A percentile compares a stretch with the other conserved stretches of the same genome.
phyloP scores from a whole-genome alignment of 768 basidiomycete genomes.

The Tulasnella sp. region DNA sequence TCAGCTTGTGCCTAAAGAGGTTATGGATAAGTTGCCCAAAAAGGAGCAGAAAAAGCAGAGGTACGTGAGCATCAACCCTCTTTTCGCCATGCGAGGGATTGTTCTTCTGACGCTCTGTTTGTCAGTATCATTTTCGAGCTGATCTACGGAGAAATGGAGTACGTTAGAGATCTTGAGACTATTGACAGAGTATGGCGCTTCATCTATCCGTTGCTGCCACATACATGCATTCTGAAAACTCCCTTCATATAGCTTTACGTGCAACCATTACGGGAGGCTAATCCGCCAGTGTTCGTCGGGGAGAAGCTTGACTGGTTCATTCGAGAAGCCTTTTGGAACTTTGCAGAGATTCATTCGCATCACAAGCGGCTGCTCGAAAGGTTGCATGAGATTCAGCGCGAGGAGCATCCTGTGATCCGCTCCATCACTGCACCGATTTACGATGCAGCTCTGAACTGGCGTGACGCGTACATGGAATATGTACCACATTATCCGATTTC shows the following conservation, averaged over 20 bases:
- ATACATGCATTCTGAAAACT: background rate
- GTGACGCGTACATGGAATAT: conserved; percentile 87
- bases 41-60: conserved; percentile 73
- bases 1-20: conserved; percentile 64
- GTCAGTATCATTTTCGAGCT: conserved; percentile 85
- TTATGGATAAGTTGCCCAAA: conserved; percentile 50
- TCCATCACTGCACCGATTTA: conserved; percentile 76
- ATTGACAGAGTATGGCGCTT: conserved; percentile 51
- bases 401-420: conserved; percentile 69
- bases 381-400: conserved; percentile 76
- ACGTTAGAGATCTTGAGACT: conserved; percentile 83
- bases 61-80: conserved; percentile 39
- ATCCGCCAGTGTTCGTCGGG: conserved; percentile 67
- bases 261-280: conserved; percentile 53
- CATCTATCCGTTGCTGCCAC: background rate
- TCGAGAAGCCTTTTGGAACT: conserved; percentile 82
- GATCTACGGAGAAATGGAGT: conserved; percentile 92
- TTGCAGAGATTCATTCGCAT: conserved; percentile 58
- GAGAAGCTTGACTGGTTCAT: conserved; percentile 68
- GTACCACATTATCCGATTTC: conserved; percentile 90
- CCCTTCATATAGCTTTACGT: conserved; percentile 59
- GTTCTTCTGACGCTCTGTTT: background rate
- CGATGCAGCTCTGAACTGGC: conserved; percentile 85
- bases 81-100: background rate
- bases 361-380: conserved; percentile 67